Percentiles rank a stretch among this genome's conserved stretches.
Conservation (phyloP, 805 yeast genomes). For the Pichia scutulata region DNA sequence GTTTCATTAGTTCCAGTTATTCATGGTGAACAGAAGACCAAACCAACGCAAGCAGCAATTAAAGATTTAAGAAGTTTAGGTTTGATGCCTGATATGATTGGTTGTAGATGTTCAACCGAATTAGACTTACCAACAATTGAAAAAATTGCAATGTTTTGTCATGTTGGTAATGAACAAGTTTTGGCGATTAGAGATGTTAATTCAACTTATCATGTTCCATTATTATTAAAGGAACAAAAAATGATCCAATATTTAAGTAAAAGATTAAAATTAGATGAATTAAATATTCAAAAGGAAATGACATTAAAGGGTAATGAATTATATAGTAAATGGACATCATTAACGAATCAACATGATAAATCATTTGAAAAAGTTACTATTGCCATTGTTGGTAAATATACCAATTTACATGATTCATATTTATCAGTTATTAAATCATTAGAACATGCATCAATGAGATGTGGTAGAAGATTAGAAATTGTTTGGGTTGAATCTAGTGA, state of each 20-base stretch:
- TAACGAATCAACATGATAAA: constrained; percentile 75
- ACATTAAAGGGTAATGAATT: constrained; percentile 58
- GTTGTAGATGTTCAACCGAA: constrained; percentile 88
- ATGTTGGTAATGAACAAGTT: constrained; percentile 97
- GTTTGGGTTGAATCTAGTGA: constrained; percentile 95
- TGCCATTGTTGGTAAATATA: constrained; percentile 96
- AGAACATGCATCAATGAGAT: constrained; percentile 91
- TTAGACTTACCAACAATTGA: constrained; percentile 81
- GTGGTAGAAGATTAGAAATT: constrained; percentile 76
- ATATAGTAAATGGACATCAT: constrained; percentile 67
- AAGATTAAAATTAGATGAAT: constrained; percentile 54
- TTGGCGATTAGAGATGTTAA: constrained; percentile 94
- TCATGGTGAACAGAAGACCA: constrained; percentile 98
- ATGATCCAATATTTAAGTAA: constrained; percentile 64
- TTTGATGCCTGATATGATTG: constrained; percentile 92
- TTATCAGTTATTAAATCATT: constrained; percentile 90
- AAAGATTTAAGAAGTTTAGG: constrained; percentile 95
- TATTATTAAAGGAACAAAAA: constrained; percentile 79
- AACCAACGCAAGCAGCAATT: constrained; percentile 99
- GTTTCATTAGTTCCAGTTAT: constrained; percentile 97
- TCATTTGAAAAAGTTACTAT: constrained; percentile 83
- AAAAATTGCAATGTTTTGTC: constrained; percentile 98
- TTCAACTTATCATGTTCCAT: constrained; percentile 96
- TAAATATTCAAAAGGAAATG: constrained; percentile 43
- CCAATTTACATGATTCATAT: constrained; percentile 90